Conservation (phyloP, 2,329 filamentous ascomycete genomes). For the Fusarium pseudonygamai region DNA sequence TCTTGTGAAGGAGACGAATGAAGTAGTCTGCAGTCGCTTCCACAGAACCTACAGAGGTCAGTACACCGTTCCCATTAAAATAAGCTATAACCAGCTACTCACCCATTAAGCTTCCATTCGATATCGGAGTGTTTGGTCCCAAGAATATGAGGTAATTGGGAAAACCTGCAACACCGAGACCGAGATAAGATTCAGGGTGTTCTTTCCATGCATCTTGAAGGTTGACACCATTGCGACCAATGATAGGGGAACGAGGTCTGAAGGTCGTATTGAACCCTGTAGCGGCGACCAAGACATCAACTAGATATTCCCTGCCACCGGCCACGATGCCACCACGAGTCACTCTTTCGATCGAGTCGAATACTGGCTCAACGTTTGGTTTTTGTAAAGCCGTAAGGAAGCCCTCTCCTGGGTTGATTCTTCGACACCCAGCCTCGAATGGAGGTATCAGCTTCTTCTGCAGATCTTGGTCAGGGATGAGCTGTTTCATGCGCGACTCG, state of each 20-base stretch:
- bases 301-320: conserved; percentile 56
- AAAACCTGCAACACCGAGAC: conserved; percentile 60
- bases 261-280: conserved; percentile 67
- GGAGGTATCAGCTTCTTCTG: conserved; percentile 61
- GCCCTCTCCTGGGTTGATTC: conserved; percentile 60
- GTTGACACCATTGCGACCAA: conserved; percentile 58
- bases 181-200: conserved; percentile 62
- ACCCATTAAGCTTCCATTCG: conserved; percentile 36
- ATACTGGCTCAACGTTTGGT: conserved; percentile 59
- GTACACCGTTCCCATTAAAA: no score
- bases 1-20: not conserved
- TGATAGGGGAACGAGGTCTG: conserved; percentile 60
- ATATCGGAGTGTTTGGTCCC: conserved; percentile 53
- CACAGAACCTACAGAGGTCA: not conserved
- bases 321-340: conserved; percentile 59
- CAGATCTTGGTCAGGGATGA: conserved; percentile 54
- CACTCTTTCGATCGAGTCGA: conserved; percentile 48
- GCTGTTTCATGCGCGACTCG: conserved; percentile 43
- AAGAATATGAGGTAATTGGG: conserved; percentile 65
- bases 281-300: conserved; percentile 67
- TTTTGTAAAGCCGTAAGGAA: conserved; percentile 59
- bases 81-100: not conserved
- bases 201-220: conserved; percentile 60
- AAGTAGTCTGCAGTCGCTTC: not conserved
- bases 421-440: conserved; percentile 58